A percentile compares a stretch with the other conserved stretches of the same genome.
phyloP scores from a whole-genome alignment of 2,329 filamentous ascomycete genomes.

The Ophiocordyceps unilateralis region DNA sequence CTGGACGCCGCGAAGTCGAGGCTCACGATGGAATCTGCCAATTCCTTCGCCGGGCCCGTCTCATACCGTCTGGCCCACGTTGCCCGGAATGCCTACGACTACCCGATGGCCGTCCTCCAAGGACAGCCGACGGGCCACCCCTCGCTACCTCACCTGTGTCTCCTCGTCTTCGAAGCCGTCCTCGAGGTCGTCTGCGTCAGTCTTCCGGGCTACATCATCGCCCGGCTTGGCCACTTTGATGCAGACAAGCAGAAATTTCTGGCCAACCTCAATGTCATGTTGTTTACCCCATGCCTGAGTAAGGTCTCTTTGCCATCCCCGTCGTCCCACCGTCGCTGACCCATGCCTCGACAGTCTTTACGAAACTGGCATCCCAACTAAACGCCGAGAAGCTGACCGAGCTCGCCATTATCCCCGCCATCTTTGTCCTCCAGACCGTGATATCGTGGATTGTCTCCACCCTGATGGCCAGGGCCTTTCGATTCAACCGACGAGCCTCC shows the following conservation, averaged over 20 bases:
- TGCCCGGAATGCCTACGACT: conserved; percentile 21
- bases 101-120: conserved; percentile 23
- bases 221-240: conserved; percentile 80
- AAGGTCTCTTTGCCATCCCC: conserved; percentile 18
- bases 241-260: conserved; percentile 93
- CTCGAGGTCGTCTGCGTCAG: conserved; percentile 91
- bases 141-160: conserved; percentile 48
- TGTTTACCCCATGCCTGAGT: conserved; percentile 96
- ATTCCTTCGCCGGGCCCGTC: conserved; percentile 21
- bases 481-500: conserved; percentile 67
- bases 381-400: conserved; percentile 81
- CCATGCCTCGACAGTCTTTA: conserved; percentile 55
- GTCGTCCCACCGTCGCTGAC: neutral
- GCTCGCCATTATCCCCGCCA: conserved; percentile 83
- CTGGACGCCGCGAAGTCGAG: neutral
- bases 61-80: conserved; percentile 25
- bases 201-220: conserved; percentile 84
- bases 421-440: conserved; percentile 75
- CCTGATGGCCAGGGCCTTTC: conserved; percentile 53
- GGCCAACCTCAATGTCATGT: conserved; percentile 85
- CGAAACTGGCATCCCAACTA: conserved; percentile 86
- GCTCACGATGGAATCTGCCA: conserved; percentile 21
- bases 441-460: conserved; percentile 70
- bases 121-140: conserved; percentile 39
- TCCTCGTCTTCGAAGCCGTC: conserved; percentile 88